phyloP scores from a whole-genome alignment of 1,284 basidiomycete species.

The Marasmius tenuissimus region DNA sequence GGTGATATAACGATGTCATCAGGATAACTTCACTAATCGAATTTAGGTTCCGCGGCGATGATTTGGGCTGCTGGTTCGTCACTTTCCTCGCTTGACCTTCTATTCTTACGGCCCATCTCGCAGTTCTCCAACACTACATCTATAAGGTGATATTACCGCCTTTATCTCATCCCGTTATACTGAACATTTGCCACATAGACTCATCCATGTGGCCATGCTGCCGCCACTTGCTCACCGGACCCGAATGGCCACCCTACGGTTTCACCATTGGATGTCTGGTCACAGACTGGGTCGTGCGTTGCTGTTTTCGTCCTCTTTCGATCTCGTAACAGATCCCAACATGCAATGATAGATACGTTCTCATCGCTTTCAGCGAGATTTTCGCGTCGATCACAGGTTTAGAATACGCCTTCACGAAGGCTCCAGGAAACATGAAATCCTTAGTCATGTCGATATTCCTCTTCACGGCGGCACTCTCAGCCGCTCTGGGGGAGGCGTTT shows the following conservation, averaged over 20 bases:
- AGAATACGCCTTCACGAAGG: slow-evolving; percentile 90
- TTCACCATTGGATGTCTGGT: slow-evolving; percentile 75
- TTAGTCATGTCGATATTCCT: slow-evolving; percentile 76
- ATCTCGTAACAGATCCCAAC: background rate
- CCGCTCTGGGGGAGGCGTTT: slow-evolving; percentile 70
- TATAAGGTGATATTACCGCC: slow-evolving; percentile 45
- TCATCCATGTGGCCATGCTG: slow-evolving; percentile 65
- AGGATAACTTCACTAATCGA: background rate
- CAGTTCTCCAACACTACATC: slow-evolving; percentile 45
- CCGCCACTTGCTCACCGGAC: slow-evolving; percentile 48
- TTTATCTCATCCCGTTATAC: background rate
- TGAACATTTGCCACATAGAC: slow-evolving; percentile 23
- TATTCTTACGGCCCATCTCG: background rate
- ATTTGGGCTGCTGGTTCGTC: slow-evolving; percentile 46
- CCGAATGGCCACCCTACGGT: slow-evolving; percentile 29
- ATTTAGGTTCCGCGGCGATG: slow-evolving; percentile 48
- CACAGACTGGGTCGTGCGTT: slow-evolving; percentile 61
- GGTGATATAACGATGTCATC: background rate
- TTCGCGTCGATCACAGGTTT: slow-evolving; percentile 84
- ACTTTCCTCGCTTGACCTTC: background rate
- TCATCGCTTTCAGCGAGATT: slow-evolving; percentile 76
- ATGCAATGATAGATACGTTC: slow-evolving; percentile 43
- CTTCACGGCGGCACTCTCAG: slow-evolving; percentile 65
- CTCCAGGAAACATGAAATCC: slow-evolving; percentile 78
- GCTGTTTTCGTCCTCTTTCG: background rate